These are phyloP conservation scores for Rhizopus sp. DNA, from an alignment of 371 early-diverging fungal genomes.

Conservation along the genomic window DNA sequence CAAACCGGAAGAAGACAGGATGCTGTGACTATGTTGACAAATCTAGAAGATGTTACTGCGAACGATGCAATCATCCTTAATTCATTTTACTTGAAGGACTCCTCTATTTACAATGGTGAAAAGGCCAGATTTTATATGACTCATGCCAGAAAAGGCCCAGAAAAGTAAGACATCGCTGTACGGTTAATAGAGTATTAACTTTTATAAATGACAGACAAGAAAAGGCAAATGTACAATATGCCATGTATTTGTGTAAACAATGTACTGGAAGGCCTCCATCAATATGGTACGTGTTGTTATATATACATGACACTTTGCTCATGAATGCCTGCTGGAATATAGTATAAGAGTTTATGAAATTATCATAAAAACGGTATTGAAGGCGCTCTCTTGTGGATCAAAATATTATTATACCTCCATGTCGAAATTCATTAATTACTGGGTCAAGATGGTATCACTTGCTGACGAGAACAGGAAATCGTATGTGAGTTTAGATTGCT, in stretches of 20 bases:
- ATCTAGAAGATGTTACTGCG: not conserved
- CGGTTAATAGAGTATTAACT: not conserved
- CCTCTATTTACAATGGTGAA: not conserved
- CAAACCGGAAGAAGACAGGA: slow-evolving; percentile 45
- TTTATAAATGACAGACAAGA: not conserved
- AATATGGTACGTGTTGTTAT: too few species aligned
- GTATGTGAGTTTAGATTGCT: too few species aligned
- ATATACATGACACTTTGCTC: not conserved
- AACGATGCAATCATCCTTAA: not conserved
- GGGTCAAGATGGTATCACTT: slow-evolving; percentile 50
- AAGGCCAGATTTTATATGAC: not conserved
- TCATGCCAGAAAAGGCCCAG: not conserved
- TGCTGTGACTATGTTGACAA: slow-evolving; percentile 47
- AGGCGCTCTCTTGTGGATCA: slow-evolving; percentile 65
- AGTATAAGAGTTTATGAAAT: not conserved
- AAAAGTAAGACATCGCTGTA: not conserved
- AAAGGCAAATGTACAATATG: not conserved
- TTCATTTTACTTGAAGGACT: not conserved
- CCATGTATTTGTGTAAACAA: too few species aligned
- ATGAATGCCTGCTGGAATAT: not conserved
- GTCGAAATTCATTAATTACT: slow-evolving; percentile 82
- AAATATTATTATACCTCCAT: slow-evolving; percentile 83
- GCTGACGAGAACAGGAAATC: not conserved
- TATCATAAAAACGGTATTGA: slow-evolving; percentile 4
- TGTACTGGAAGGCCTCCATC: too few species aligned